Evolutionary conservation across 306 rosid species (phyloP).

Genomic region (Comarum palustre): DNA sequence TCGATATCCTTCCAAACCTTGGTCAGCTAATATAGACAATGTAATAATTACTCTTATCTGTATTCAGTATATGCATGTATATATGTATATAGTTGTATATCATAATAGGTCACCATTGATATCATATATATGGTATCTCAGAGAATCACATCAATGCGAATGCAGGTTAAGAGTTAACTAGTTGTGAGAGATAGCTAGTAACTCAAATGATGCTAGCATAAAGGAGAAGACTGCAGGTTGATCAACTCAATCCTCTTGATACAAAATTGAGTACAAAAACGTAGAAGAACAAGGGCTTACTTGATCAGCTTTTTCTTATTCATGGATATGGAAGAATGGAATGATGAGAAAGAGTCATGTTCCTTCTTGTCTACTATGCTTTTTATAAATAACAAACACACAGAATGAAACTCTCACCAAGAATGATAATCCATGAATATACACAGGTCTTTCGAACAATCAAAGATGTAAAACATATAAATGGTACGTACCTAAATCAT

Average conservation of each 20-base stretch:
- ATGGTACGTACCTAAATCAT: constrained; percentile 8
- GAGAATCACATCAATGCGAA: constrained; percentile 4
- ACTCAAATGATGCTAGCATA: neutral
- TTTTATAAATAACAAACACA: neutral
- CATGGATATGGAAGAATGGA: neutral
- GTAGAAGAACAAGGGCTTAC: constrained; percentile 2
- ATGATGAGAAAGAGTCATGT: constrained; percentile 7
- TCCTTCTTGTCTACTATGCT: constrained; percentile 6
- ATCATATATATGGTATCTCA: neutral
- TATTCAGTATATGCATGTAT: neutral
- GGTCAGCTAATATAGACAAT: neutral
- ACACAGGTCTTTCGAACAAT: constrained; percentile 35
- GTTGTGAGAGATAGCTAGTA: neutral
- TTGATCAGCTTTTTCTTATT: constrained; percentile 3
- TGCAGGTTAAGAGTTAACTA: neutral
- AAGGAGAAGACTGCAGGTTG: neutral
- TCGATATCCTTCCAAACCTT: neutral
- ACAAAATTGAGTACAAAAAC: neutral
- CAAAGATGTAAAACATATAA: constrained; percentile 27
- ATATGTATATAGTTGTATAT: neutral
- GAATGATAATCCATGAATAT: constrained; percentile 37
- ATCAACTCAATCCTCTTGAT: neutral
- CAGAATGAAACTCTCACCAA: constrained; percentile 32
- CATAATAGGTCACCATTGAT: neutral
- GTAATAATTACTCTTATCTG: constrained; percentile 1